Conservation (phyloP, 169 alveolate species). For the Plasmodium cynomolgi region DNA sequence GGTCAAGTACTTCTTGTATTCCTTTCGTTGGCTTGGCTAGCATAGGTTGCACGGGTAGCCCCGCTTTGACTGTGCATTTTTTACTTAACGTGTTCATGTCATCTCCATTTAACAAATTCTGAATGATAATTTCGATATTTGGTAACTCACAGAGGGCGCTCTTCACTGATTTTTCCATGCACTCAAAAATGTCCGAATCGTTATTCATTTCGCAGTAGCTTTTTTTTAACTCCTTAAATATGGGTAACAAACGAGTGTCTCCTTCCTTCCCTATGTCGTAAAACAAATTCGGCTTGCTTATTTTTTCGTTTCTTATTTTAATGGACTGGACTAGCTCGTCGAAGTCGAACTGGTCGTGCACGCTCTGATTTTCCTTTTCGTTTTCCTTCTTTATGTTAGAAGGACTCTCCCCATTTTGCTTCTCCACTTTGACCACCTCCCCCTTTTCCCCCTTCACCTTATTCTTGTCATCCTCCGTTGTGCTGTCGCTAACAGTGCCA, state of each 20-base stretch:
- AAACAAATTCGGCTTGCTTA: constrained; percentile 63
- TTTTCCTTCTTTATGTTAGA: constrained; percentile 3
- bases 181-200: constrained; percentile 78
- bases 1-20: constrained; percentile 84
- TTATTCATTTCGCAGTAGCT: constrained; percentile 45
- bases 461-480: background rate
- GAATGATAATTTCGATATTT: constrained; percentile 92
- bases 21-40: constrained; percentile 98
- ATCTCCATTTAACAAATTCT: constrained; percentile 89
- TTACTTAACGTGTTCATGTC: constrained; percentile 83
- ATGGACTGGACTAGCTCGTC: constrained; percentile 19
- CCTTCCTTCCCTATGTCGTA: constrained; percentile 67
- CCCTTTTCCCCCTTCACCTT: constrained; percentile 20
- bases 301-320: constrained; percentile 43
- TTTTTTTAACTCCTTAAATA: constrained; percentile 66
- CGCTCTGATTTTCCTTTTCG: background rate
- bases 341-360: background rate
- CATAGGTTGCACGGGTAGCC: constrained; percentile 99
- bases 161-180: constrained; percentile 90
- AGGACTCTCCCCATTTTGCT: constrained; percentile 13
- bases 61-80: constrained; percentile 94
- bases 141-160: constrained; percentile 94
- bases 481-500: background rate
- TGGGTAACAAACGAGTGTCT: constrained; percentile 60
- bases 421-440: constrained; percentile 32